Evolutionary conservation across 2,329 filamentous ascomycete species (phyloP), one percentile per base, ranked within the genome.

Genomic region (Penicillium sp.): DNA sequence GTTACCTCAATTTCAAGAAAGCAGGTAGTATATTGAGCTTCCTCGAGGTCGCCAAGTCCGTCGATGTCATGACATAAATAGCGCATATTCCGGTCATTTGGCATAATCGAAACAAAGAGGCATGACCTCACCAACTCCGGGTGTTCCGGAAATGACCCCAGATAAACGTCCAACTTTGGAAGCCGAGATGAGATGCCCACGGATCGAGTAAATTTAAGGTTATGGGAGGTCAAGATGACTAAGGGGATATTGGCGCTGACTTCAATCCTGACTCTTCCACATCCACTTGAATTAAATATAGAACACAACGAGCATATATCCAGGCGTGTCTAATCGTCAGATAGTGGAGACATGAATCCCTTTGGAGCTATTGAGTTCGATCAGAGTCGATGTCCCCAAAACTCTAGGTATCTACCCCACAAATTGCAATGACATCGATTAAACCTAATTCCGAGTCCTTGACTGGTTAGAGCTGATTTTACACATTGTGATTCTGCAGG

Each of bases 91-190:
- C 14, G 5, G 22, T 50, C 22, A 31, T 51, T 35, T 25, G 14
- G 14, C 12, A 45, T 45, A 22, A 25, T 31, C 31, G 7, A 25
- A 12, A 31, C 26, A 38, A 53, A 26, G 10, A 37, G 26, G 1
- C 16, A 53, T 53, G 50, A 53, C 43, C 31, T 53, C 50, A 53
- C 33, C 50, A 53, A 19, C 6, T 33, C 50, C 50, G 50, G 42
- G 19, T 8, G 17, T 25, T 38, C 50, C 50, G 50, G 50, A 25
- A 16, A 25, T 45, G n/a, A n/a, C n/a, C n/a, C n/a, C n/a, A n/a
- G n/a, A n/a, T n/a, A n/a, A n/a, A n/a, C n/a, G n/a, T n/a, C n/a
- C n/a, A n/a, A n/a, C n/a, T n/a, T n/a, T n/a, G n/a, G n/a, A n/a
- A n/a, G n/a, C n/a, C n/a, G n/a, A n/a, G n/a, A n/a, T n/a, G n/a